Evolutionary conservation across 2,329 filamentous ascomycete genomes (phyloP).

Genomic region (Curvularia verruculosa): DNA sequence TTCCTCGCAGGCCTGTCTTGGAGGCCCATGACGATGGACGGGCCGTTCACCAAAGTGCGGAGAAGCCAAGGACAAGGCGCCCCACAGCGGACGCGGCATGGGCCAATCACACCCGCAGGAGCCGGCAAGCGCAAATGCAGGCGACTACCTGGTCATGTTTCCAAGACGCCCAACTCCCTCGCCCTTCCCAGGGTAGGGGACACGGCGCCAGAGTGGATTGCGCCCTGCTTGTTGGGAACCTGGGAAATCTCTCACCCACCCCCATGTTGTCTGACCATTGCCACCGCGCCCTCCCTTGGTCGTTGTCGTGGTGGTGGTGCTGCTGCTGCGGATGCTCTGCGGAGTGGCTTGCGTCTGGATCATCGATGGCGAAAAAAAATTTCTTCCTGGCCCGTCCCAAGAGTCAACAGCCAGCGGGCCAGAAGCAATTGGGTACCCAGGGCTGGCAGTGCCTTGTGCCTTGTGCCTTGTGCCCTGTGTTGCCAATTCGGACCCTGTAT

Average conservation of each 20-base stretch:
- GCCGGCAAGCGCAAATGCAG: slow-evolving; percentile 2
- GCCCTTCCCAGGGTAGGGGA: slow-evolving; percentile 15
- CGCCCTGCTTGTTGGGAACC: slow-evolving; percentile 24
- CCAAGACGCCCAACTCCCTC: slow-evolving; percentile 20
- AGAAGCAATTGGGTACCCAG: neutral
- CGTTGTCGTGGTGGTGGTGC: too few species aligned
- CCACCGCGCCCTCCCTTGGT: slow-evolving; percentile 10
- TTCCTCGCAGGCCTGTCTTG: slow-evolving; percentile 21
- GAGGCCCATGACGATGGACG: slow-evolving; percentile 22
- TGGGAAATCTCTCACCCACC: neutral
- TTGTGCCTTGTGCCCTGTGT: neutral
- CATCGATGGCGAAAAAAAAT: slow-evolving; percentile 30
- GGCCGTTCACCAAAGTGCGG: slow-evolving; percentile 30
- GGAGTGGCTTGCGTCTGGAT: slow-evolving; percentile 27
- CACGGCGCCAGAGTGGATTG: slow-evolving; percentile 26
- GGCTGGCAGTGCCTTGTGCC: slow-evolving; percentile 19
- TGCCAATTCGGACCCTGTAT: slow-evolving; percentile 13
- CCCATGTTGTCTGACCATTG: slow-evolving; percentile 21
- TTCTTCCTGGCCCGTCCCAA: slow-evolving; percentile 29
- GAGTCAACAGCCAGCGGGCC: slow-evolving; percentile 11
- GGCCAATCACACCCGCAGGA: slow-evolving; percentile 12
- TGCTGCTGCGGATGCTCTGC: neutral
- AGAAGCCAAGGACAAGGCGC: slow-evolving; percentile 22
- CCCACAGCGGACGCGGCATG: neutral
- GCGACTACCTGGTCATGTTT: slow-evolving; percentile 10